Evolutionary conservation across 805 yeast species (phyloP).

Genomic region (Yamadazyma sp.): DNA sequence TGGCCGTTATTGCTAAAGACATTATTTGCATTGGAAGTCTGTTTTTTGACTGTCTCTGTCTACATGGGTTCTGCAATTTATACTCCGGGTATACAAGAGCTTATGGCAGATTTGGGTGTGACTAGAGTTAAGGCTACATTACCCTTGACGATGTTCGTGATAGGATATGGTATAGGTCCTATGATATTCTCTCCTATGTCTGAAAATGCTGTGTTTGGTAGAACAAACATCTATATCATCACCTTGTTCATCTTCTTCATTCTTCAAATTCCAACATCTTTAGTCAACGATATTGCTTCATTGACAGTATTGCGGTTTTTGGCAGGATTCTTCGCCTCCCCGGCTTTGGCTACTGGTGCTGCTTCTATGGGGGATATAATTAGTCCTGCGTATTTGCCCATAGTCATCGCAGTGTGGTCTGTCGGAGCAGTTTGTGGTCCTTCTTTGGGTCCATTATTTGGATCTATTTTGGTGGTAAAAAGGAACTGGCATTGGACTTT

Average conservation of each 20-base stretch:
- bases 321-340: conserved; percentile 56
- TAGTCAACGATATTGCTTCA: conserved; percentile 50
- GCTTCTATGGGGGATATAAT: conserved; percentile 56
- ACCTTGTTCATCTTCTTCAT: conserved; percentile 50
- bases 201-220: conserved; percentile 55
- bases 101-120: conserved; percentile 47
- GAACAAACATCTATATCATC: conserved; percentile 49
- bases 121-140: conserved; percentile 46
- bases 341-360: conserved; percentile 58
- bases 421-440: conserved; percentile 57
- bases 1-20: conserved; percentile 49
- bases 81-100: conserved; percentile 49
- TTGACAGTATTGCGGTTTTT: conserved; percentile 52
- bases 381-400: conserved; percentile 40
- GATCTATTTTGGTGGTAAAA: conserved; percentile 53
- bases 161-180: conserved; percentile 67
- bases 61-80: conserved; percentile 59
- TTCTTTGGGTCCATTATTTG: conserved; percentile 55
- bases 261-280: conserved; percentile 59
- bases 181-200: conserved; percentile 59
- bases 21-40: conserved; percentile 31
- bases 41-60: conserved; percentile 35
- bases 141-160: conserved; percentile 54
- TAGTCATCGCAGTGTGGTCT: conserved; percentile 53
- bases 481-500: conserved; percentile 56